phyloP scores from a whole-genome alignment of 2,329 filamentous ascomycete species.

The Dryadomyces quercus-mongolicae region DNA sequence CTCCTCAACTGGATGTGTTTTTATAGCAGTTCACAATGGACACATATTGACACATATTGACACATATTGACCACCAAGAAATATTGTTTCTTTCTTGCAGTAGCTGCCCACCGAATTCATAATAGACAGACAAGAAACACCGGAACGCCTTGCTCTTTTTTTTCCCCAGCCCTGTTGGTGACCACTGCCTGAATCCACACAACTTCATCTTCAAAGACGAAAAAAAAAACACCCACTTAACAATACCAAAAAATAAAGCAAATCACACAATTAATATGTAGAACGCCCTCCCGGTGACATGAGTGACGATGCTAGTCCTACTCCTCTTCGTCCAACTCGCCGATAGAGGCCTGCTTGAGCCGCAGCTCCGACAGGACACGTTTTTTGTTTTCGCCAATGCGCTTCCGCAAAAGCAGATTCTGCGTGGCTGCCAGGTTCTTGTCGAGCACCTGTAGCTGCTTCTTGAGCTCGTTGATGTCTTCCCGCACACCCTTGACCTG shows the following conservation, averaged over 20 bases:
- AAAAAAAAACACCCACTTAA: too few species aligned
- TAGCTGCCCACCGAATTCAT: too few species aligned
- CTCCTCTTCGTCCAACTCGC: slow-evolving; percentile 21
- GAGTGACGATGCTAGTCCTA: background rate
- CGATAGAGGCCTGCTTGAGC: slow-evolving; percentile 23
- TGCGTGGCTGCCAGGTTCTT: slow-evolving; percentile 29
- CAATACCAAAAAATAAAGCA: too few species aligned
- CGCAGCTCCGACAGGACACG: slow-evolving; percentile 27
- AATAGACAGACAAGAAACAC: background rate
- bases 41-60: too few species aligned
- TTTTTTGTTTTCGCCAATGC: slow-evolving; percentile 37
- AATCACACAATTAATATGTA: too few species aligned
- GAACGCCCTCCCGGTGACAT: too few species aligned
- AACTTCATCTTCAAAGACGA: too few species aligned
- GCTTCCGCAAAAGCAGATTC: slow-evolving; percentile 36
- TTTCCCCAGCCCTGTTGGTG: too few species aligned
- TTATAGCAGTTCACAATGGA: background rate
- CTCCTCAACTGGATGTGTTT: too few species aligned
- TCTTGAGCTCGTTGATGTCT: slow-evolving; percentile 36
- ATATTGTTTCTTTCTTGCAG: too few species aligned
- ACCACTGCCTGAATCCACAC: too few species aligned
- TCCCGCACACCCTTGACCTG: slow-evolving; percentile 42
- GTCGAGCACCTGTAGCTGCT: slow-evolving; percentile 33
- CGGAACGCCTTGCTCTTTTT: background rate
- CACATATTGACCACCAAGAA: too few species aligned